These are phyloP conservation scores for Suhomyces emberorum DNA, from an alignment of 805 yeast genomes.

Conservation along the genomic window DNA sequence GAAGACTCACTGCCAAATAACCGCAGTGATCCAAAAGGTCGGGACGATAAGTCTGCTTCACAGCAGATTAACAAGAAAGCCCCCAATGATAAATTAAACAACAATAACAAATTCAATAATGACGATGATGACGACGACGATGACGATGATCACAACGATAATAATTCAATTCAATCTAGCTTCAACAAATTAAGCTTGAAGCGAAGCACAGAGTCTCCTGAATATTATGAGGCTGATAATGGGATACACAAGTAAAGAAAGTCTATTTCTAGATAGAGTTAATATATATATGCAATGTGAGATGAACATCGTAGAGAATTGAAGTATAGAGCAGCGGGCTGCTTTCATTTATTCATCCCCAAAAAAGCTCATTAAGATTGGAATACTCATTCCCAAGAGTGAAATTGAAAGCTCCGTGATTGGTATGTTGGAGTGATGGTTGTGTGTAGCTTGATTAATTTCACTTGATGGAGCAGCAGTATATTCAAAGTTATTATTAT, in stretches of 20 bases:
- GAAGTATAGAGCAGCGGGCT: too few species aligned
- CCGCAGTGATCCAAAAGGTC: too few species aligned
- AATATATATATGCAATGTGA: too few species aligned
- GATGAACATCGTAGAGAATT: too few species aligned
- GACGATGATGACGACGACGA: slow-evolving; percentile 4
- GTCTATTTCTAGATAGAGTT: too few species aligned
- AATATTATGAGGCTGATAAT: not conserved
- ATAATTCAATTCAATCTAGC: not conserved
- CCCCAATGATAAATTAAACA: too few species aligned
- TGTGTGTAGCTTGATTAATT: slow-evolving; percentile 2
- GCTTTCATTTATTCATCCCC: slow-evolving; percentile 15
- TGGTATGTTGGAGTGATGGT: slow-evolving; percentile 6
- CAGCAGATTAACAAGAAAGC: too few species aligned
- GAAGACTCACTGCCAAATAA: too few species aligned
- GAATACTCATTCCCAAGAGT: slow-evolving; percentile 25
- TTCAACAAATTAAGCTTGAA: not conserved
- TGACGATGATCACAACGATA: not conserved
- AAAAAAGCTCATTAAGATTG: slow-evolving; percentile 22
- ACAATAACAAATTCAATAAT: too few species aligned
- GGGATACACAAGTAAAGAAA: too few species aligned
- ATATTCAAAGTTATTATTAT: not conserved
- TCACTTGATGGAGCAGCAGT: slow-evolving; percentile 6
- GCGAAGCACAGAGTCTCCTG: not conserved
- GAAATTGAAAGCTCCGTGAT: slow-evolving; percentile 15
- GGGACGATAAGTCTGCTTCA: too few species aligned